These are phyloP conservation scores for Discostella stelligeroides DNA, from an alignment of 108 stramenopile genomes.

Conservation along the genomic window DNA sequence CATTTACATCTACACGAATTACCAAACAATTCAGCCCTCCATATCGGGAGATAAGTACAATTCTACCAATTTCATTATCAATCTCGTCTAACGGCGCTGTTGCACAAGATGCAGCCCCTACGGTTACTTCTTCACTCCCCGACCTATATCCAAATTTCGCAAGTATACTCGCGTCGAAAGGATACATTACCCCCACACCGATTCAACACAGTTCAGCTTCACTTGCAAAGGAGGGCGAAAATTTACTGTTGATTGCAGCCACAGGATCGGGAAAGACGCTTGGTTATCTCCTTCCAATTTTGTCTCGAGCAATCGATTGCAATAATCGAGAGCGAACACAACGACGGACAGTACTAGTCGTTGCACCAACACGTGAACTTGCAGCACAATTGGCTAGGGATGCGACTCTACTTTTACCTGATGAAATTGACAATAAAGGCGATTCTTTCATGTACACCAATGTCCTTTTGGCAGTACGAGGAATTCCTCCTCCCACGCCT, in stretches of 20 bases:
- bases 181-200: conserved; percentile 55
- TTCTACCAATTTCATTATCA: not conserved
- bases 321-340: not conserved
- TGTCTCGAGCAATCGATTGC: conserved; percentile 24
- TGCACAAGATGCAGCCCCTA: not conserved
- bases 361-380: conserved; percentile 54
- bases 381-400: conserved; percentile 53
- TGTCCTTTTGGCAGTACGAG: conserved; percentile 53
- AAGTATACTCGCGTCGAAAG: conserved; percentile 24
- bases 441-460: conserved; percentile 1
- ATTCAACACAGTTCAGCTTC: conserved; percentile 51
- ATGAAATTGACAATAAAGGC: conserved; percentile 17
- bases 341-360: conserved; percentile 35
- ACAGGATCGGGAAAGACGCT: conserved; percentile 56
- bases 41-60: no score
- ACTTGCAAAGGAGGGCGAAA: conserved; percentile 42
- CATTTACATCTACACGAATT: no score
- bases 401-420: conserved; percentile 38
- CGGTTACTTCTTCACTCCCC: conserved; percentile 8
- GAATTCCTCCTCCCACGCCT: conserved; percentile 50
- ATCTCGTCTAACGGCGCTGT: not conserved
- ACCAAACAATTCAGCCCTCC: no score
- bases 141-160: conserved; percentile 48
- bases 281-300: conserved; percentile 49
- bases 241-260: conserved; percentile 53